Percentiles rank a stretch among this genome's conserved stretches.
Evolutionary conservation across 352 stramenopile genomes (phyloP).

Genomic region (Globisporangium apiculatum): DNA sequence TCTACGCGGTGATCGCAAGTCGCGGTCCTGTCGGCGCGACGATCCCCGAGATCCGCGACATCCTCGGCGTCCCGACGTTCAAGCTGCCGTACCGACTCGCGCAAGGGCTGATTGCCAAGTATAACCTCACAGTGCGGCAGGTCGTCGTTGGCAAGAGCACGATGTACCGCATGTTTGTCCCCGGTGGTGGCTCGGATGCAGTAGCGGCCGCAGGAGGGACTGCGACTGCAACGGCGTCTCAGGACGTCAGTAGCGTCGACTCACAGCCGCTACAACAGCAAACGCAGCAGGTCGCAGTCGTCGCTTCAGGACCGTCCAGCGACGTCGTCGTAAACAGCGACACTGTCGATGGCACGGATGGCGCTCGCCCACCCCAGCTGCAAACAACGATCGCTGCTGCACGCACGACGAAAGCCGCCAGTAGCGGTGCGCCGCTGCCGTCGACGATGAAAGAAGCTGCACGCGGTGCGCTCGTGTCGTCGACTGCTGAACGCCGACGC

Average conservation of each 20-base stretch:
- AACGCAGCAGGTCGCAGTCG: background rate
- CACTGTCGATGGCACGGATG: background rate
- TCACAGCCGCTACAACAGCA: background rate
- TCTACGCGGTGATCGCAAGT: conserved; percentile 53
- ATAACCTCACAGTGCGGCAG: conserved; percentile 70
- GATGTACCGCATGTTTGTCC: conserved; percentile 81
- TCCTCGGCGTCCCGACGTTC: conserved; percentile 75
- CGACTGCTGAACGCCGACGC: conserved; percentile 41
- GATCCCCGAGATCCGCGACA: conserved; percentile 72
- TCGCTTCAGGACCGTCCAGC: background rate
- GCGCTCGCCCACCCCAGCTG: background rate
- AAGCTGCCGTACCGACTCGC: conserved; percentile 78
- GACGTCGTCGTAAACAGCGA: background rate
- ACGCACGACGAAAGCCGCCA: background rate
- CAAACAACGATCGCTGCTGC: background rate
- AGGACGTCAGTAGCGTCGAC: too few species aligned
- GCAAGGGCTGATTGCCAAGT: conserved; percentile 72
- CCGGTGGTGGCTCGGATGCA: conserved; percentile 4
- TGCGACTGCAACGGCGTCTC: too few species aligned
- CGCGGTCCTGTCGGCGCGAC: conserved; percentile 43
- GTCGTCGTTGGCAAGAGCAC: conserved; percentile 74
- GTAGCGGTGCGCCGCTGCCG: conserved; percentile 18
- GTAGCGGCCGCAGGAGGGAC: too few species aligned
- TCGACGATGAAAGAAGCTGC: conserved; percentile 52
- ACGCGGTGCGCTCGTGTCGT: conserved; percentile 40